Percentiles rank a stretch among this genome's conserved stretches.
Conservation (phyloP, 2,329 filamentous ascomycete species). For the Cordyceps cicadae region DNA sequence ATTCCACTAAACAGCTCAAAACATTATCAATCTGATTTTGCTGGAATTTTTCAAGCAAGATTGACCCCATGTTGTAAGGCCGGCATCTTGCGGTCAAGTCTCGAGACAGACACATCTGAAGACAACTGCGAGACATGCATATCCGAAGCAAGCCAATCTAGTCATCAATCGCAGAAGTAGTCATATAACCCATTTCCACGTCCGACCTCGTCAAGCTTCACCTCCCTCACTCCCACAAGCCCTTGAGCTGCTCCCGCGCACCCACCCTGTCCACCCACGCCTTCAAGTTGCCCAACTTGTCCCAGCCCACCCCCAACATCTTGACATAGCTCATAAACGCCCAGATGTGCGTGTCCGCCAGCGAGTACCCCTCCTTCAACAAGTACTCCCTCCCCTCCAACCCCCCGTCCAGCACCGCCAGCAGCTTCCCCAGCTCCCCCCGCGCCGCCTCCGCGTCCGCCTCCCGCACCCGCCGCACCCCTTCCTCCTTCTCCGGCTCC, state of each 20-base stretch:
- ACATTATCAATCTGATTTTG: too few relatives aligned
- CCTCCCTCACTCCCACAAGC: neutral
- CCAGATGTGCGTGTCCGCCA: conserved; percentile 11
- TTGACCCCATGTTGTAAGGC: too few relatives aligned
- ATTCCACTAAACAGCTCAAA: too few relatives aligned
- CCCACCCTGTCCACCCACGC: neutral
- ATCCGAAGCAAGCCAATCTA: too few relatives aligned
- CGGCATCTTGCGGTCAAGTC: too few relatives aligned
- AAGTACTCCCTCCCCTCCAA: conserved; percentile 2
- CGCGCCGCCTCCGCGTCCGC: neutral
- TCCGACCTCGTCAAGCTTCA: too few relatives aligned
- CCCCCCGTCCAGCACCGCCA: neutral
- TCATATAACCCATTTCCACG: too few relatives aligned
- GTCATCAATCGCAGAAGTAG: too few relatives aligned
- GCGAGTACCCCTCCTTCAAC: neutral
- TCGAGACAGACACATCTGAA: too few relatives aligned
- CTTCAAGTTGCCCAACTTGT: neutral
- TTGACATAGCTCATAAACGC: conserved; percentile 6
- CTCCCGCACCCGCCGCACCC: neutral
- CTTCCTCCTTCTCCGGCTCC: neutral
- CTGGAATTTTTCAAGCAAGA: too few relatives aligned
- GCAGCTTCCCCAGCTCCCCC: neutral
- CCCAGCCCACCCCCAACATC: neutral
- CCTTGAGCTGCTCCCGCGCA: neutral
- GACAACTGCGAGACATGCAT: too few relatives aligned